Evolutionary conservation across 1,284 basidiomycete species (phyloP).

Genomic region (Microbotryomycetes sp.): DNA sequence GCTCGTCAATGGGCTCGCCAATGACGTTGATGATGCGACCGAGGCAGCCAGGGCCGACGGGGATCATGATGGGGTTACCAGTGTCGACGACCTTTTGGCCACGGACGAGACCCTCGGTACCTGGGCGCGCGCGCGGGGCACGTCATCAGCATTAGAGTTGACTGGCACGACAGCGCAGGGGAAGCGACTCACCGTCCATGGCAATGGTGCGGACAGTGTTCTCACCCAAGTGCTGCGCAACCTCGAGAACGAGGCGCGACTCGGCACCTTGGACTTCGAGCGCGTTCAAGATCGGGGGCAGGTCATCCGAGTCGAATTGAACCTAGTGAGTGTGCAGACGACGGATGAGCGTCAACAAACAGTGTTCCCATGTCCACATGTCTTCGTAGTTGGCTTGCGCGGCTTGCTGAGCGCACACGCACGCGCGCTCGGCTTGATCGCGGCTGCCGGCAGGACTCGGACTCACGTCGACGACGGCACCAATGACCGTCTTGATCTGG

Average conservation of each 20-base stretch:
- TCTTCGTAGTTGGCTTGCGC: too few species aligned
- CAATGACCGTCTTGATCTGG: conserved; percentile 60
- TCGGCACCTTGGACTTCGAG: conserved; percentile 90
- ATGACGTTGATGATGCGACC: conserved; percentile 99
- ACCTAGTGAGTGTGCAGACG: conserved; percentile 9
- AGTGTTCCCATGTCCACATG: background rate
- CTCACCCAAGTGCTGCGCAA: conserved; percentile 95
- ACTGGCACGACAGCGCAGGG: background rate
- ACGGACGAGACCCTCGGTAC: conserved; percentile 98
- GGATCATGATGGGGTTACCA: conserved; percentile 90
- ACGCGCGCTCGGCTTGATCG: background rate
- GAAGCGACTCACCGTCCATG: conserved; percentile 55
- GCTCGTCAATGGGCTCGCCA: conserved; percentile 98
- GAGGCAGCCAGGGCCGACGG: conserved; percentile 85
- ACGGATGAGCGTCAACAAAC: background rate
- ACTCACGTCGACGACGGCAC: conserved; percentile 79
- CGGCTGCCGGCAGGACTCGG: background rate
- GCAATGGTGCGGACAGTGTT: conserved; percentile 76
- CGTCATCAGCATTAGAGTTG: background rate
- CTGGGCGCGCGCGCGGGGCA: conserved; percentile 11
- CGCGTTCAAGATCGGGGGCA: conserved; percentile 95
- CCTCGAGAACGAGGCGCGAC: conserved; percentile 81
- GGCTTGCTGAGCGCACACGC: background rate
- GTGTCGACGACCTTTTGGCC: conserved; percentile 96
- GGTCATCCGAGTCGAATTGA: conserved; percentile 49